Evolutionary conservation across 352 stramenopile species (phyloP).

Genomic region (Globisporangium nunn): DNA sequence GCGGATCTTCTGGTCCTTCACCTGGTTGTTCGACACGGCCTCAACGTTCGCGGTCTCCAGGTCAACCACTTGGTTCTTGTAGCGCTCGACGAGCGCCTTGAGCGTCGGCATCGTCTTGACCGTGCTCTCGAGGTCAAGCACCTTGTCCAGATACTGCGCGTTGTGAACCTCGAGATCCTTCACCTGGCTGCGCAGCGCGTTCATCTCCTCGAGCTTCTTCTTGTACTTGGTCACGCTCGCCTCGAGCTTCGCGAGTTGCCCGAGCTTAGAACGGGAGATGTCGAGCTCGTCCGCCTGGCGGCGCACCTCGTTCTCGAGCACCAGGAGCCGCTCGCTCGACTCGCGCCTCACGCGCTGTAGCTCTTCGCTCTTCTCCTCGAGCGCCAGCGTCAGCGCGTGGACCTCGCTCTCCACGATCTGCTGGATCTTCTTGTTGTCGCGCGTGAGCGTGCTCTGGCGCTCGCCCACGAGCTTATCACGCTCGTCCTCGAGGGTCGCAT

Average conservation of each 20-base stretch:
- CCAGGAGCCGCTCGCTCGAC: conserved; percentile 62
- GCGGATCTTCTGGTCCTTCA: conserved; percentile 79
- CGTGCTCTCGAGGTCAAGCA: conserved; percentile 79
- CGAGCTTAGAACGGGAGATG: conserved; percentile 82
- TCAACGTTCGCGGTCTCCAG: conserved; percentile 80
- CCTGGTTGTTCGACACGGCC: conserved; percentile 59
- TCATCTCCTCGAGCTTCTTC: conserved; percentile 84
- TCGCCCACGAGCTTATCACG: conserved; percentile 64
- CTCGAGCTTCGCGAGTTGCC: conserved; percentile 73
- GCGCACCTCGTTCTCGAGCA: conserved; percentile 82
- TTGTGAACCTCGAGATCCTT: conserved; percentile 78
- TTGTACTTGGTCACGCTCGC: conserved; percentile 80
- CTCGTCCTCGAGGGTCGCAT: conserved; percentile 47
- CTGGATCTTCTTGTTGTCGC: conserved; percentile 86
- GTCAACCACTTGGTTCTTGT: conserved; percentile 87
- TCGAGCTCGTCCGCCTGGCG: conserved; percentile 81
- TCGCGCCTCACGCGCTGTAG: conserved; percentile 67
- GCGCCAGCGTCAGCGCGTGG: conserved; percentile 58
- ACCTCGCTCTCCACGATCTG: conserved; percentile 82
- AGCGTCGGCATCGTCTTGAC: conserved; percentile 82
- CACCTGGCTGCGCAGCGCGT: conserved; percentile 59
- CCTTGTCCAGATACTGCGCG: conserved; percentile 76
- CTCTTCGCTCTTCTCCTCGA: conserved; percentile 78
- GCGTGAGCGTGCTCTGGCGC: conserved; percentile 64
- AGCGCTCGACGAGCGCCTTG: conserved; percentile 73